Evolutionary conservation across 352 stramenopile species (phyloP), one percentile per base, ranked within the genome.

Genomic region (Phytophthora meadii): DNA sequence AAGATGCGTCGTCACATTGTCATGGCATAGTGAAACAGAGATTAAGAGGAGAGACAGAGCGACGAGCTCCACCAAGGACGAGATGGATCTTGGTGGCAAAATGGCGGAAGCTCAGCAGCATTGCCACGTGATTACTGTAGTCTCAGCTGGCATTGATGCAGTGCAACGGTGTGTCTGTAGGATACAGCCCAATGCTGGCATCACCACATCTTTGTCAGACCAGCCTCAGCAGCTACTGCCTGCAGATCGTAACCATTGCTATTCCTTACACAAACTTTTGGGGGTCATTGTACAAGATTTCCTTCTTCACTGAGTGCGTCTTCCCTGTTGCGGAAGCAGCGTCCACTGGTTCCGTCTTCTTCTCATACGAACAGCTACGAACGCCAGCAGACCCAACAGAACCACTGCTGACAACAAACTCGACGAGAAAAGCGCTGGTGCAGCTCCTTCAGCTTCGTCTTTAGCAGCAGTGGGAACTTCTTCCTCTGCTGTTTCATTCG

Each of bases 331-430:
- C 12, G 56, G 63, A 22, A 67, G 50, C 3, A 68, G 39, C 3
- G 42, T 63, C 63, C 63, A 72, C 14, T 66, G 55, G 40, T 49
- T 47, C 37, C 53, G 27, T 49, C 57, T 42, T 58, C 63, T 61
- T 19, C 63, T 46, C 63, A 48, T 51, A 8, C 63, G 54, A 39
- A 61, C 24, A 3, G 40, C 47, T 28, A 70, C 54, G 40, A 70
- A 54, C 11, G 8, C 62, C 17, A 70, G 17, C 24, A 65, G 30
- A 22, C 62, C 19, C 2, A 65, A 27, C 27, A 60, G 39, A 15
- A 51, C 40, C n/a, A 41, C 54, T 1, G 14, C 62, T 3, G 54
- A 70, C 3, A 70, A 14, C 6, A 70, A 45, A 46, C n/a, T 55
- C n/a, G 62, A 54, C 48, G 42, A 47, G 34, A 50, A 28, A 8